phyloP scores from a whole-genome alignment of 73 alveolate genomes.

The Paramecium sonneborni region DNA sequence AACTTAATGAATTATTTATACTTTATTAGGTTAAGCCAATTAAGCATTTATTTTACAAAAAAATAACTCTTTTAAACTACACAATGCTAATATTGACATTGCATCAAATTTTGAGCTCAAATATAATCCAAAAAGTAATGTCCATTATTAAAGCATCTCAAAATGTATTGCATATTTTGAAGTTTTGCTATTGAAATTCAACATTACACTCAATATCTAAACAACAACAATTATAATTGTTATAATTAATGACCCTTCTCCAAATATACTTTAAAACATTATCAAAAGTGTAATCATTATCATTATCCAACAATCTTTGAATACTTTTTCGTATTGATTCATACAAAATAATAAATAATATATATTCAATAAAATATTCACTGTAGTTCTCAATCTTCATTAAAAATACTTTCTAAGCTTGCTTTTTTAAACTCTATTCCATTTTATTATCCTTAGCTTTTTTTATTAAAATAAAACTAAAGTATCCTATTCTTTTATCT shows the following conservation, averaged over 20 bases:
- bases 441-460: background rate
- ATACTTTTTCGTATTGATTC: background rate
- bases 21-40: background rate
- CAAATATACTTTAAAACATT: conserved; percentile 5
- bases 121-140: background rate
- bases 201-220: background rate
- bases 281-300: background rate
- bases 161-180: background rate
- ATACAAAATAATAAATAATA: background rate
- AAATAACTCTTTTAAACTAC: background rate
- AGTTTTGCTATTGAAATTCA: background rate
- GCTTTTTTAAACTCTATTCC: background rate
- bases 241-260: background rate
- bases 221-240: background rate
- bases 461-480: background rate
- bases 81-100: background rate
- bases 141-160: background rate
- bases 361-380: background rate
- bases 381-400: background rate
- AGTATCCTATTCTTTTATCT: background rate
- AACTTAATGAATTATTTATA: background rate
- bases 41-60: background rate
- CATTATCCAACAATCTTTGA: background rate
- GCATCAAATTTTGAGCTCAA: background rate
- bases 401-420: background rate